Conservation (phyloP, 306 rosid species). For the Vigna trinervia region DNA sequence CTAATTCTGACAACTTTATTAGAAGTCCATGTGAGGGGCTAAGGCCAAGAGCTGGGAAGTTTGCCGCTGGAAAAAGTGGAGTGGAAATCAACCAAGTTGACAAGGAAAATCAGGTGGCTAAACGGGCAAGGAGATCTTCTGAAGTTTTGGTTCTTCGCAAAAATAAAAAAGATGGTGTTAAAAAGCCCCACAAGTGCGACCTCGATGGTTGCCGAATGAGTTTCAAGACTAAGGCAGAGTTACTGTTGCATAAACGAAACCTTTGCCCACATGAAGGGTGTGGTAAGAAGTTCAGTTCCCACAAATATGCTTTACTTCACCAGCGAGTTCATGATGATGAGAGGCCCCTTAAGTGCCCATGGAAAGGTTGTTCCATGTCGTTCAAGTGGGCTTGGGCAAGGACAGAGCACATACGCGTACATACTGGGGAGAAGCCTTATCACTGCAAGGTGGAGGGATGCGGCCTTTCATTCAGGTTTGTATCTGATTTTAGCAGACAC, state of each 20-base stretch:
- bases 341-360: constrained; percentile 96
- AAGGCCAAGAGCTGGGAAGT: constrained; percentile 76
- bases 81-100: constrained; percentile 40
- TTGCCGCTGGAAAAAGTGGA: constrained; percentile 39
- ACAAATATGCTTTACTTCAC: constrained; percentile 86
- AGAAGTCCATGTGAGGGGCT: constrained; percentile 94
- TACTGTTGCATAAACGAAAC: constrained; percentile 78
- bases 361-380: constrained; percentile 97
- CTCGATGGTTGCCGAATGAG: constrained; percentile 88
- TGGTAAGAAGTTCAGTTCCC: constrained; percentile 91
- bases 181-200: constrained; percentile 68
- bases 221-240: constrained; percentile 71
- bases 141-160: constrained; percentile 46
- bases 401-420: constrained; percentile 95
- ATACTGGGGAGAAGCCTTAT: constrained; percentile 97
- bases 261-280: constrained; percentile 91
- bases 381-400: constrained; percentile 99
- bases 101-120: constrained; percentile 54
- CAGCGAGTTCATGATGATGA: constrained; percentile 87
- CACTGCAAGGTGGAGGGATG: constrained; percentile 86
- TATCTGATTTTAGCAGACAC: constrained; percentile 94
- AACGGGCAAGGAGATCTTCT: constrained; percentile 56
- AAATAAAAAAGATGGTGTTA: constrained; percentile 53
- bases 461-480: constrained; percentile 90
- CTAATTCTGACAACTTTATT: constrained; percentile 54